Conservation (phyloP, 257 asterid genomes). For the Solanum tacnaense region DNA sequence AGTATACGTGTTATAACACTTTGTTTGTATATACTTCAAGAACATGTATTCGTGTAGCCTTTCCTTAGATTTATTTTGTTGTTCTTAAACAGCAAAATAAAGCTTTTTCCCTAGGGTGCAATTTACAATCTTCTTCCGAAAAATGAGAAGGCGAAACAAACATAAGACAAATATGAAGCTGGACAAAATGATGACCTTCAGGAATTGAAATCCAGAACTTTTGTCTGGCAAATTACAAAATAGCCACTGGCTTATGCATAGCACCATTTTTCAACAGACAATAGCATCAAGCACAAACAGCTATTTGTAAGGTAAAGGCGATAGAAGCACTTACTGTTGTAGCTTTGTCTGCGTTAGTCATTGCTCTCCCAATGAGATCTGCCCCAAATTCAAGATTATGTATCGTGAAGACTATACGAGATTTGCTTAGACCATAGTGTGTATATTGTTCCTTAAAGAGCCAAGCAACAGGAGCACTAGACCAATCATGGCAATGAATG, state of each 20-base stretch:
- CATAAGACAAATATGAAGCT: not conserved
- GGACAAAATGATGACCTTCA: not conserved
- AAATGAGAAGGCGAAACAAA: not conserved
- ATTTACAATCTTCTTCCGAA: not conserved
- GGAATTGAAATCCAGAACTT: not conserved
- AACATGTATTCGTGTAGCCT: not conserved
- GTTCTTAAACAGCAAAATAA: not conserved
- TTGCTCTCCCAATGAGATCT: constrained; percentile 68
- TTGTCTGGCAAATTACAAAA: not conserved
- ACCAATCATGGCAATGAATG: constrained; percentile 97
- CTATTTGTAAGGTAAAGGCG: not conserved
- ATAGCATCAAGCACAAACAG: not conserved
- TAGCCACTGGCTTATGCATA: not conserved
- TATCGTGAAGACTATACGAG: constrained; percentile 87
- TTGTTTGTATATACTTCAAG: not conserved
- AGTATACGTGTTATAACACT: not conserved
- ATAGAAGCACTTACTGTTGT: constrained; percentile 63
- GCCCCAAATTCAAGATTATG: constrained; percentile 98
- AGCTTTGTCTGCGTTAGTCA: constrained; percentile 67
- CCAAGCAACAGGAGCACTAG: constrained; percentile 99
- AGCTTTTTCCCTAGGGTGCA: not conserved
- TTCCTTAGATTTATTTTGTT: not conserved
- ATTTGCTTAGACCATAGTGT: constrained; percentile 81
- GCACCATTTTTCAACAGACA: not conserved
- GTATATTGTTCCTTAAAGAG: constrained; percentile 75